Evolutionary conservation across 2,329 filamentous ascomycete genomes (phyloP), one percentile per base, ranked within the genome.

Genomic region (Zelopaecilomyces penicillatus): DNA sequence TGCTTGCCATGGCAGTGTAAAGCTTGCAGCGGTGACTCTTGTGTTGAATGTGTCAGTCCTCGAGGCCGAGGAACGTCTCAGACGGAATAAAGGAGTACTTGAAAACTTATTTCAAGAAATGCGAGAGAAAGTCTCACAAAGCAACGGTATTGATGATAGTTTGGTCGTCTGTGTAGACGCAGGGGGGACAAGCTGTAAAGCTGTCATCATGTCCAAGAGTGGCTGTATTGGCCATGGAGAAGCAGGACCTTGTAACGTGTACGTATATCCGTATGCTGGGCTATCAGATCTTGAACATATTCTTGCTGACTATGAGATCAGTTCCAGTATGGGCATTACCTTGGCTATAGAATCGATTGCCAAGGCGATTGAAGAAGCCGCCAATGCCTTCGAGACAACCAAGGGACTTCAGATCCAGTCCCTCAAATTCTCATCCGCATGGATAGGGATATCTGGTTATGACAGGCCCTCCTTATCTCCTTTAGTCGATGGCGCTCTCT

Each of bases 161-260:
- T 29, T 56, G 41, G 56, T 62, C 4, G 52, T 70, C 2, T 68
- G 66, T 33, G 57, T 70, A 12, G 67, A 70, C 52, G 66, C 65
- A 0, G 67, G 67, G 11, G 67, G 66, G 1, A 66, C 58, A 3
- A 68, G 67, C 47, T 68, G 66, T 46, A 65, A 63, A 19, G 67
- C 66, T n/a, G 58, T 57, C 3, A 46, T 66, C 8, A 46, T 62
- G 5, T 54, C 57, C 11, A 43, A 44, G 1, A 42, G 53, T 12
- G 61, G 60, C 3, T 38, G 50, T 4, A 41, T 52, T 1, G 59
- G 57, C 2, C 51, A 51, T 27, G 65, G 65, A 5, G 56, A 54
- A 30, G 56, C 61, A 32, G 64, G 65, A 5, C 44, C 44, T 6
- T 43, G 2, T 43, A 69, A 70, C 52, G 48, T 68, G 64, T 68